These are phyloP conservation scores for Ashbya aceris DNA, from an alignment of 1,139 yeast species.

Conservation along the genomic window DNA sequence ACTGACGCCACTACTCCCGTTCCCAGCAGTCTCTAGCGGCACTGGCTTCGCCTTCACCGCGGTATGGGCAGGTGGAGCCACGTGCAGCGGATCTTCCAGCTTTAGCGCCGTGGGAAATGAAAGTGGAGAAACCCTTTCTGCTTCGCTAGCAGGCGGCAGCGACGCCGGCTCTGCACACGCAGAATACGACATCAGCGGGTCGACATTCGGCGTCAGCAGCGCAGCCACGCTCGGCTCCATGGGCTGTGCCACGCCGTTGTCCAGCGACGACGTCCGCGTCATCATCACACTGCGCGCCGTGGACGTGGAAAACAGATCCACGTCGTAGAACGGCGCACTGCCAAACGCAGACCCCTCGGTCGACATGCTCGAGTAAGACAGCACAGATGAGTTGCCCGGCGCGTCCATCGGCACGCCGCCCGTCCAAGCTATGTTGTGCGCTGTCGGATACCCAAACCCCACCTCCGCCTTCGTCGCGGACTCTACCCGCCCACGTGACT, in stretches of 20 bases:
- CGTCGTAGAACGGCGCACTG: slow-evolving; percentile 5
- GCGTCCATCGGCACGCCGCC: slow-evolving; percentile 1
- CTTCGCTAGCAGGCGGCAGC: neutral
- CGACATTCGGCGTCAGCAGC: neutral
- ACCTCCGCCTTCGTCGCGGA: neutral
- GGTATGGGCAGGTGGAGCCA: neutral
- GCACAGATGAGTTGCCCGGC: slow-evolving; percentile 2
- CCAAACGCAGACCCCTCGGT: slow-evolving; percentile 5
- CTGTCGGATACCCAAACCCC: slow-evolving; percentile 1
- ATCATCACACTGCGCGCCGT: neutral
- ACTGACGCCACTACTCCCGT: neutral
- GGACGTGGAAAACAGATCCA: slow-evolving; percentile 7
- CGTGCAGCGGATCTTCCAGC: neutral
- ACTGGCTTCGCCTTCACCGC: neutral
- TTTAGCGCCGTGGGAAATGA: neutral
- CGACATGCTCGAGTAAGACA: slow-evolving; percentile 7
- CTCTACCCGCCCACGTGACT: neutral
- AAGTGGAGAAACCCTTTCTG: neutral
- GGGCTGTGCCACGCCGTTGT: neutral
- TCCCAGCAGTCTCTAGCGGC: neutral
- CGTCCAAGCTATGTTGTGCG: neutral
- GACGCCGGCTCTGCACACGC: neutral
- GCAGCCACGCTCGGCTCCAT: neutral
- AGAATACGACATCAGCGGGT: slow-evolving; percentile 4
- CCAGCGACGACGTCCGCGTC: slow-evolving; percentile 1